Conservation (phyloP, 192 early-diverging fungal species). For the Phlyctochytrium bullatum region DNA sequence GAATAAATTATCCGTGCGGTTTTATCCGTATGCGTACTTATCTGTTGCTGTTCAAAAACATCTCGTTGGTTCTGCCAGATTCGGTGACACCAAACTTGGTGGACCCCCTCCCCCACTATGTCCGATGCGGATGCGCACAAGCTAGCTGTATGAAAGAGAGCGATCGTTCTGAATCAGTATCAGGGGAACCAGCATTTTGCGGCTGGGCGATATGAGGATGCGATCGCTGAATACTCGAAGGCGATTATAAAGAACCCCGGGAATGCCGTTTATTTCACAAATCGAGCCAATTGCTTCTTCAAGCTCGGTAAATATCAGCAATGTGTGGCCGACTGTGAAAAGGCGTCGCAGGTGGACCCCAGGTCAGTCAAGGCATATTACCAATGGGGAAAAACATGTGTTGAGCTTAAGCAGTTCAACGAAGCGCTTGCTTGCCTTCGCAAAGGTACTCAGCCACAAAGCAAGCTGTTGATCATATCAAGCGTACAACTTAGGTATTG, state of each 20-base stretch:
- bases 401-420: slow-evolving; percentile 6
- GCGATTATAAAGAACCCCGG: slow-evolving; percentile 58
- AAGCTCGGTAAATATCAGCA: slow-evolving; percentile 56
- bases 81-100: too few species aligned
- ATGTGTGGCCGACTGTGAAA: slow-evolving; percentile 61
- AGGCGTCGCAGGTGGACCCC: slow-evolving; percentile 65
- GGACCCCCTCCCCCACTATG: too few species aligned
- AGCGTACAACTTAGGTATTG: slow-evolving; percentile 62
- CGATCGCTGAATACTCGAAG: slow-evolving; percentile 33
- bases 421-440: slow-evolving; percentile 25
- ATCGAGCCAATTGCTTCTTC: slow-evolving; percentile 73
- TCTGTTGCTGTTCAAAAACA: too few species aligned
- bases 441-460: neutral
- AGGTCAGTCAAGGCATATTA: slow-evolving; percentile 37
- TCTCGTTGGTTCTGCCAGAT: too few species aligned
- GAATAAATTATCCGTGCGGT: too few species aligned
- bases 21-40: too few species aligned
- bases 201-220: slow-evolving; percentile 17
- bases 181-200: slow-evolving; percentile 42
- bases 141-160: too few species aligned
- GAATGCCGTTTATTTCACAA: slow-evolving; percentile 74
- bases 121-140: too few species aligned
- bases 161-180: too few species aligned
- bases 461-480: neutral
- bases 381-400: slow-evolving; percentile 19